Evolutionary conservation across 225 moss, liverwort and hornwort species (phyloP).

Genomic region (Anthoceros angustus): DNA sequence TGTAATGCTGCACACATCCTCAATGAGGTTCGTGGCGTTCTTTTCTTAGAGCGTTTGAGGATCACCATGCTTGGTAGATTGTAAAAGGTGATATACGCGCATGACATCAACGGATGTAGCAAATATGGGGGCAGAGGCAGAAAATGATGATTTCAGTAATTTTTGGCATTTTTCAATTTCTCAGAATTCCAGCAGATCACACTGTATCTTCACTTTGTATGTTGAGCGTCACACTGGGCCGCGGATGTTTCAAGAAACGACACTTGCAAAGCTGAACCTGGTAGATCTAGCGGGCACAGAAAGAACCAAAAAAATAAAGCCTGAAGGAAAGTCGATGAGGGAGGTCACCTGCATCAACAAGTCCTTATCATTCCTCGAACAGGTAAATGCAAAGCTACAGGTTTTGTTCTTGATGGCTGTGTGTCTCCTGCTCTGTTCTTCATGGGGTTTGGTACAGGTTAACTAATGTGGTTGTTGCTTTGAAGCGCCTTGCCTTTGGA

Average conservation of each 20-base stretch:
- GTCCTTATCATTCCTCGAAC: slow-evolving; percentile 75
- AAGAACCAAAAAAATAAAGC: slow-evolving; percentile 57
- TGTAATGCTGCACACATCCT: slow-evolving; percentile 56
- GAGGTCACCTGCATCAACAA: slow-evolving; percentile 86
- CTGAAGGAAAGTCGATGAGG: slow-evolving; percentile 40
- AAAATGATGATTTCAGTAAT: background rate
- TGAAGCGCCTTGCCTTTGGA: background rate
- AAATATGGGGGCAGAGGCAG: background rate
- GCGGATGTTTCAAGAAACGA: slow-evolving; percentile 38
- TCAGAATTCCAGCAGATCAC: slow-evolving; percentile 78
- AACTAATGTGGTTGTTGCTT: slow-evolving; percentile 9
- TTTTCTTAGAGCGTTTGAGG: background rate
- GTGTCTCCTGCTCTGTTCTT: background rate
- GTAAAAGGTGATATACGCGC: background rate
- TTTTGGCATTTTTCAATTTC: background rate
- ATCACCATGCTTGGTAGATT: background rate
- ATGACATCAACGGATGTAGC: background rate
- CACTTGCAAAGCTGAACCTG: slow-evolving; percentile 67
- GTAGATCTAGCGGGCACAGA: slow-evolving; percentile 91
- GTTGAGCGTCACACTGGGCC: slow-evolving; percentile 73
- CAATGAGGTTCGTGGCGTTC: slow-evolving; percentile 38
- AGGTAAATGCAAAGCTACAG: slow-evolving; percentile 21
- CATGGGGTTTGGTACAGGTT: background rate
- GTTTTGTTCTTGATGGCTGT: background rate
- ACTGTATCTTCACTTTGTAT: slow-evolving; percentile 76